Base-by-base conservation (phyloP, 2,329 filamentous ascomycete genomes). In the Nemania sp. region DNA sequence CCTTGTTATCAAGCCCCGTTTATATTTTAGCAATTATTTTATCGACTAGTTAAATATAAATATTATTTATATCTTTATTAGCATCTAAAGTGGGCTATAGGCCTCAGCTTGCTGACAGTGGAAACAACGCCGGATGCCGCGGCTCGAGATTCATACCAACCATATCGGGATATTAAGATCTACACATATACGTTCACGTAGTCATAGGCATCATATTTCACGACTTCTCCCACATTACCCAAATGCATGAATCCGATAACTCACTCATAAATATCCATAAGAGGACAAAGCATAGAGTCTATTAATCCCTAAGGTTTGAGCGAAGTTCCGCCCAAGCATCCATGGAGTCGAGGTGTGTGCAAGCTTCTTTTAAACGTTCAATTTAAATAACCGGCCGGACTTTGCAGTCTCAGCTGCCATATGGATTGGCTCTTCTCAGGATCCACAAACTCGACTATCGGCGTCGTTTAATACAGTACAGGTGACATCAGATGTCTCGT, bases 401-500 rank as follows among this genome's bases (percentile, higher is more conserved):
- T 22, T 18, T 47, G 4, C 22, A 47, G 51, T 49, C 26, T 54
- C 13, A n/a, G 35, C 43, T 57, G 29, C 38, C 43, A 56, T 26
- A 24, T 41, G 24, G 27, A 26, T 57, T 32, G 51, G 49, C 27
- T 43, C 47, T 53, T 56, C 45, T 11, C 29, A 18, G 45, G 38
- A 52, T 41, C 41, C 52, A 32, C 24, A 55, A 45, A 26, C 24
- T 57, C 15, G 22, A 62, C 20, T 58, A 62, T 54, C 47, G 54
- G 41, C 32, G 32, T 59, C 13, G 24, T 59, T 69, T 56, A 54
- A 59, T 69, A 67, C 61, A 69, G 64, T 69, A 69, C 67, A 67
- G 59, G 47, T 49, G 55, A 53, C 59, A 63, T 38, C 62, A 71
- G 69, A 72, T 63, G 67, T 68, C 58, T 66, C 55, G 65, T 68